phyloP scores from a whole-genome alignment of 2,329 filamentous ascomycete species.

The Microcyclospora tardicrescens region DNA sequence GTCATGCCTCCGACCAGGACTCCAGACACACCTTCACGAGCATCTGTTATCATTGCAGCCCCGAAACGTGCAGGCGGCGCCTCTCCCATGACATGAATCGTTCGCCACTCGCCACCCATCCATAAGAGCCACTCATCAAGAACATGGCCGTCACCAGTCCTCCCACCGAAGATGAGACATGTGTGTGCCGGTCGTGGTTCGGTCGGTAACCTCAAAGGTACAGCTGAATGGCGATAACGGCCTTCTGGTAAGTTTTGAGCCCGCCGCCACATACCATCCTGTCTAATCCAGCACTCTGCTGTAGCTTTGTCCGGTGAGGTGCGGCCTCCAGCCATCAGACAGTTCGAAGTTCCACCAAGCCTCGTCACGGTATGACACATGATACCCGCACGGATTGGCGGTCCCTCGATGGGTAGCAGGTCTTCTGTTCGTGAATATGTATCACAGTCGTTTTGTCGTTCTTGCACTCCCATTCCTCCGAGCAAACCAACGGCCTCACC shows the following conservation, averaged over 20 bases:
- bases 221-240: slow-evolving; percentile 62
- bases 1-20: slow-evolving; percentile 61
- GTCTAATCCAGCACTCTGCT: slow-evolving; percentile 63
- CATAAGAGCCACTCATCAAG: slow-evolving; percentile 33
- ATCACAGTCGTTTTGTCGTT: slow-evolving; percentile 35
- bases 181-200: slow-evolving; percentile 20
- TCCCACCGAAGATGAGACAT: slow-evolving; percentile 35
- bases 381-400: slow-evolving; percentile 23
- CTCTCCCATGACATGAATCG: slow-evolving; percentile 20
- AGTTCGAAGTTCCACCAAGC: slow-evolving; percentile 40
- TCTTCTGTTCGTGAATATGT: slow-evolving; percentile 25
- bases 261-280: slow-evolving; percentile 49
- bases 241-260: slow-evolving; percentile 54
- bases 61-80: slow-evolving; percentile 43
- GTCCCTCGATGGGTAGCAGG: slow-evolving; percentile 13
- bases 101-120: slow-evolving; percentile 40
- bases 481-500: slow-evolving; percentile 26
- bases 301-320: slow-evolving; percentile 59
- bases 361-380: slow-evolving; percentile 70
- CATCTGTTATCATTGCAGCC: slow-evolving; percentile 37
- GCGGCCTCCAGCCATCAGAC: slow-evolving; percentile 63
- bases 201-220: slow-evolving; percentile 28
- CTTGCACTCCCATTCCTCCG: slow-evolving; percentile 36
- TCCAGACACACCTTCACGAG: slow-evolving; percentile 34
- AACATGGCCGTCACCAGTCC: slow-evolving; percentile 28